These are phyloP conservation scores for Lachnellula arida DNA, from an alignment of 2,329 filamentous ascomycete genomes.

Conservation along the genomic window DNA sequence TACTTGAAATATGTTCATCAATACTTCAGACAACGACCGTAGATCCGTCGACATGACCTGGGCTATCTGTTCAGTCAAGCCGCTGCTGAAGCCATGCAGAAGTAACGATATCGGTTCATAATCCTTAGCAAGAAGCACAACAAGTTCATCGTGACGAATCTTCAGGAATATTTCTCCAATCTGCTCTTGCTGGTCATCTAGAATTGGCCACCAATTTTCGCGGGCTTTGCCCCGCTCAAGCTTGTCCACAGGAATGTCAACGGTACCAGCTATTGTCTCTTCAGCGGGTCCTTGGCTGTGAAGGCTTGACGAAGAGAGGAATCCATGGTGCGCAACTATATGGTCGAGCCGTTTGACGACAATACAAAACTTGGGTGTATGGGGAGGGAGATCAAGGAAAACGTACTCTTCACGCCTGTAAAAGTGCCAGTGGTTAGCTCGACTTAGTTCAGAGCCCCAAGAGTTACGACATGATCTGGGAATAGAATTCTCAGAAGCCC, in stretches of 20 bases:
- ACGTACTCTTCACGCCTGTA: constrained; percentile 66
- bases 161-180: constrained; percentile 83
- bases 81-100: constrained; percentile 77
- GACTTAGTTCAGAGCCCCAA: background rate
- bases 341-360: constrained; percentile 62
- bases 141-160: constrained; percentile 79
- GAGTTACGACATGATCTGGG: background rate
- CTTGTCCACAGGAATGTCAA: constrained; percentile 72
- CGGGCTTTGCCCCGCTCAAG: constrained; percentile 71
- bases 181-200: constrained; percentile 69
- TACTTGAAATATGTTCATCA: constrained; percentile 94
- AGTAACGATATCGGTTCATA: constrained; percentile 80
- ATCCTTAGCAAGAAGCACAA: constrained; percentile 80
- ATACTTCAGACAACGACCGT: constrained; percentile 74
- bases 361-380: constrained; percentile 64
- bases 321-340: constrained; percentile 21
- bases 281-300: constrained; percentile 32
- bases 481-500: background rate
- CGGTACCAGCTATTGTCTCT: constrained; percentile 59
- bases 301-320: constrained; percentile 28
- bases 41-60: constrained; percentile 73
- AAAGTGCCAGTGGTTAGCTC: too few species aligned
- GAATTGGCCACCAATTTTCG: constrained; percentile 83
- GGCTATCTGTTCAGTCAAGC: constrained; percentile 79
- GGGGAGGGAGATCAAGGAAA: constrained; percentile 67